Base-by-base conservation (phyloP, 108 stramenopile genomes). In the Nitzschia sp. region DNA sequence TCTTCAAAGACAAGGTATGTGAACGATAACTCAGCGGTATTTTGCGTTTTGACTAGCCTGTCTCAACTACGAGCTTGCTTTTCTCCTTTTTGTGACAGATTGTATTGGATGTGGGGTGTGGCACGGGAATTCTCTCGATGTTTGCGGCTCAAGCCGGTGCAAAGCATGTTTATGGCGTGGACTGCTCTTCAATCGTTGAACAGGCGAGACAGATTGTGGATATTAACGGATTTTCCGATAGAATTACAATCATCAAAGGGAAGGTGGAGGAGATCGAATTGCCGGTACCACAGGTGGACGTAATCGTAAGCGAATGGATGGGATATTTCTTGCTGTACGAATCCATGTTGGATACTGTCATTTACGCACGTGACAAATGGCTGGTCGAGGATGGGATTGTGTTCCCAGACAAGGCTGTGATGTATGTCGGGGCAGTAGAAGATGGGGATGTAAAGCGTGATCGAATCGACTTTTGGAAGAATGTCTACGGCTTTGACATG, bases 261-360 rank as follows among this genome's bases (percentile, higher is more conserved):
- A 96, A 96, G 65, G 61, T 94, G 28, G 99, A 99, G 76, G 98
- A 97, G 32, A 81, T 98, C 28, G 82, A 94, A 26, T 71, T 98
- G 1, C 93, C 90, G 2, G 91, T 93, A 6, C 51, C 54, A 1
- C 33, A 88, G n/a, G 96, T 98, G 19, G 99, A 99, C 77, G 89
- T 98, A 29, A 97, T 99, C 55, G 83, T 99, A 4, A 95, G 93
- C 29, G 99, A 99, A 82, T 98, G 98, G 97, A 99, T 99, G 96
- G 99, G 99, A 32, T 98, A 98, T 82, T 97, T 96, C 64, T 71
- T 98, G 36, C 65, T 98, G 19, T 98, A 99, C 77, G 98, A 98
- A 78, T 93, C 91, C 51, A 98, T 98, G 98, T 79, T 98, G 30
- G 94, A 96, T 64, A 97, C 96, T 8, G 97, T 98, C 1, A 71